Conservation (phyloP, 73 alveolate species). For the Paramecium primaurelia region DNA sequence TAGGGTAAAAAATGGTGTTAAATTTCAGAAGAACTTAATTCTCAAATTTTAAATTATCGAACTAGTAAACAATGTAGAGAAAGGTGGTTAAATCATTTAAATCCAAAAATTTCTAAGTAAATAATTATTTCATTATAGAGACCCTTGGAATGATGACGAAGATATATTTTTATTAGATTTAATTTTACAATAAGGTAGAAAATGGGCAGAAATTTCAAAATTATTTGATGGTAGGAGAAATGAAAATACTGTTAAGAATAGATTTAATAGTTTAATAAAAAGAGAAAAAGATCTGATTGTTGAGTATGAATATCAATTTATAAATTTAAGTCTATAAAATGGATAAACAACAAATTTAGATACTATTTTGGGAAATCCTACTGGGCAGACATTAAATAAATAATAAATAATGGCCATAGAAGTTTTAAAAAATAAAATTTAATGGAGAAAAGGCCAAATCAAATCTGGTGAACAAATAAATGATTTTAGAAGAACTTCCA, state of each 20-base stretch:
- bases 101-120: not conserved
- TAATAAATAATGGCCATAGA: not conserved
- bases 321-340: not conserved
- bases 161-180: not conserved
- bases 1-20: not conserved
- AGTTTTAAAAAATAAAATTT: not conserved
- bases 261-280: not conserved
- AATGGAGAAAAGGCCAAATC: not conserved
- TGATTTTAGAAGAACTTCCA: not conserved
- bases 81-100: not conserved
- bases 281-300: not conserved
- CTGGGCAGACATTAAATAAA: not conserved
- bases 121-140: not conserved
- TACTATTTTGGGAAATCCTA: not conserved
- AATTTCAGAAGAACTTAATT: not conserved
- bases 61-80: constrained; percentile 1
- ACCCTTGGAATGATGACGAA: constrained; percentile 10
- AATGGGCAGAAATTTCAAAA: constrained; percentile 16
- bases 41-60: not conserved
- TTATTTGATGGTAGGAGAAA: not conserved
- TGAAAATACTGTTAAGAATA: not conserved
- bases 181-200: not conserved
- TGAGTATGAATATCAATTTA: not conserved
- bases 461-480: not conserved
- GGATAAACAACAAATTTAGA: not conserved